phyloP scores from a whole-genome alignment of 2,329 filamentous ascomycete species.

The Pseudogymnoascus sp. region DNA sequence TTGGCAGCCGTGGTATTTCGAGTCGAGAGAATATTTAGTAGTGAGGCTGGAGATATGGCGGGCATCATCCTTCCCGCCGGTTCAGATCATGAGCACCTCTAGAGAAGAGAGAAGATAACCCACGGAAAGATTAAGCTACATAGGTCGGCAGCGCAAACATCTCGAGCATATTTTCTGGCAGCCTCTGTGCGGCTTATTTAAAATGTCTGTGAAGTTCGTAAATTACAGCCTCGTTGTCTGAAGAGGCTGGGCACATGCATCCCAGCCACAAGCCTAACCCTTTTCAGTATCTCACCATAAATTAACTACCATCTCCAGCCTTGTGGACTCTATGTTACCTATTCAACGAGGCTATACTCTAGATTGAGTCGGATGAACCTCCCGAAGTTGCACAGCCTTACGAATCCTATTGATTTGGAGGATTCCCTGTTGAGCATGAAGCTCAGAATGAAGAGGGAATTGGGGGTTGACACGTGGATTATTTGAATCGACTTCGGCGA shows the following conservation, averaged over 20 bases:
- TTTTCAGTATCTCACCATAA: not conserved
- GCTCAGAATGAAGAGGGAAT: too few relatives aligned
- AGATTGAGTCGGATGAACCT: not conserved
- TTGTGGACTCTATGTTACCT: not conserved
- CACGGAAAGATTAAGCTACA: not conserved
- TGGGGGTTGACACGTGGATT: too few relatives aligned
- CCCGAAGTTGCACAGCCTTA: not conserved
- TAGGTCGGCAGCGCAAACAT: not conserved
- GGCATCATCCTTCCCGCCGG: slow-evolving; percentile 24
- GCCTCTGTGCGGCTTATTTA: not conserved
- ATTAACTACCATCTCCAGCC: not conserved
- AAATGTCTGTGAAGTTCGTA: too few relatives aligned
- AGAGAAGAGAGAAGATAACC: not conserved
- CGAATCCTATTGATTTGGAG: too few relatives aligned
- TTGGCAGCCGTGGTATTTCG: slow-evolving; percentile 16
- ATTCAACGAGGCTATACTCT: not conserved
- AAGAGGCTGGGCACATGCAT: not conserved
- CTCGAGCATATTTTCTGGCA: not conserved
- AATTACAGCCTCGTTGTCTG: not conserved
- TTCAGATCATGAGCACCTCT: not conserved
- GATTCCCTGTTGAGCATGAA: too few relatives aligned
- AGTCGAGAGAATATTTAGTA: slow-evolving; percentile 22
- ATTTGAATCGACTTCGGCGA: too few relatives aligned
- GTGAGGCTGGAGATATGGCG: slow-evolving; percentile 26
- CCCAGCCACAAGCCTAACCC: not conserved